These are phyloP conservation scores for Clathrus columnatus DNA, from an alignment of 768 basidiomycete species.

Conservation along the genomic window DNA sequence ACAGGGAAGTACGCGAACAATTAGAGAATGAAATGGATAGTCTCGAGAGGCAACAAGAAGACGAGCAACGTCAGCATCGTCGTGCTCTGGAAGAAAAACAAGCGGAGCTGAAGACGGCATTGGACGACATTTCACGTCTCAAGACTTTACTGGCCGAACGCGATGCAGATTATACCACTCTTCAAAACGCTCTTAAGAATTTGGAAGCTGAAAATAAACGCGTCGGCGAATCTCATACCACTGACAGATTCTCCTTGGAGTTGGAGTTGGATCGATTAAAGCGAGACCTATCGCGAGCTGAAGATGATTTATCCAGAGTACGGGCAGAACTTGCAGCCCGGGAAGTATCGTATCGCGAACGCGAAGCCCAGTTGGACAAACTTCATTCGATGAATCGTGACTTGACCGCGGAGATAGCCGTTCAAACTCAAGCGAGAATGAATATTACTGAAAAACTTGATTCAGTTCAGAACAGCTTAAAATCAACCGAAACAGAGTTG, in stretches of 20 bases:
- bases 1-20: constrained; percentile 48
- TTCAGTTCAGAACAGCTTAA: constrained; percentile 47
- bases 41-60: constrained; percentile 57
- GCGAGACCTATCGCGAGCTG: constrained; percentile 72
- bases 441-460: constrained; percentile 91
- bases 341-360: constrained; percentile 57
- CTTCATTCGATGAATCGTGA: constrained; percentile 77
- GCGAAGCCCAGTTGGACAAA: constrained; percentile 65
- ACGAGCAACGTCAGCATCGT: constrained; percentile 47
- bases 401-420: constrained; percentile 65
- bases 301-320: constrained; percentile 68
- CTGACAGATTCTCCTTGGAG: constrained; percentile 77
- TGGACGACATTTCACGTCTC: constrained; percentile 52
- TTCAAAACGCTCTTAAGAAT: constrained; percentile 62
- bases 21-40: constrained; percentile 45
- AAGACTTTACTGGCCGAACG: constrained; percentile 61
- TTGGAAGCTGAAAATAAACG: constrained; percentile 71
- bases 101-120: constrained; percentile 51
- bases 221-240: constrained; percentile 76
- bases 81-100: constrained; percentile 65
- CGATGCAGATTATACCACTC: constrained; percentile 62
- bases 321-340: constrained; percentile 59
- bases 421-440: constrained; percentile 80
- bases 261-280: constrained; percentile 82
- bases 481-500: constrained; percentile 62